Percentiles rank a stretch among this genome's conserved stretches.
Conservation (phyloP, 192 early-diverging fungal species). For the Spizellomyces punctatus region DNA sequence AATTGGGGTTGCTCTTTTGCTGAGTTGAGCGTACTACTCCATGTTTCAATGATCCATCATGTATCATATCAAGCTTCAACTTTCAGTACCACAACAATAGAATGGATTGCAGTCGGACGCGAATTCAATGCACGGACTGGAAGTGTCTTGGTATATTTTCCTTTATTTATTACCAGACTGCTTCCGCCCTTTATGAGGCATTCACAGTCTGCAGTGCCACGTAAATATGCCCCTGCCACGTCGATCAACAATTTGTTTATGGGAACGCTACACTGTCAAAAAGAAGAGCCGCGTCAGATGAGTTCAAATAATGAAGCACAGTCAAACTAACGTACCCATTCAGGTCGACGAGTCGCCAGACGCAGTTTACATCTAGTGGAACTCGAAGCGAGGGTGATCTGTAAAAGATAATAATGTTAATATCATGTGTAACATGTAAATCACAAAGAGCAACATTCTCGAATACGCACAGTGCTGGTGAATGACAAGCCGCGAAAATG, state of each 20-base stretch:
- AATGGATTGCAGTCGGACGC: no score
- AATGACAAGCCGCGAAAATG: conserved; percentile 1
- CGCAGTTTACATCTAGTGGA: conserved; percentile 40
- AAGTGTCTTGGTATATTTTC: background rate
- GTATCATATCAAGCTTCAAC: no score
- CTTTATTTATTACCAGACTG: conserved; percentile 4
- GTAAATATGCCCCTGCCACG: no score
- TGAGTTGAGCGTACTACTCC: background rate
- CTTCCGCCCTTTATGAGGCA: background rate
- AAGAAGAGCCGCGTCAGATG: no score
- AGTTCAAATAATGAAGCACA: no score
- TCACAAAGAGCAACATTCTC: background rate
- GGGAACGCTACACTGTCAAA: no score
- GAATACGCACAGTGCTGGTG: conserved; percentile 41
- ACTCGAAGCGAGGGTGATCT: conserved; percentile 56
- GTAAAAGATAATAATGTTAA: background rate
- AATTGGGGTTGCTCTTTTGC: conserved; percentile 16
- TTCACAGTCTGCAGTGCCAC: background rate
- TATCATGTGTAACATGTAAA: no score
- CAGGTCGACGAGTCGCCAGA: no score
- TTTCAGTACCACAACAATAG: no score
- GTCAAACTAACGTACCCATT: no score
- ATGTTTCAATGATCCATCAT: no score
- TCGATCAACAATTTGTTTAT: no score
- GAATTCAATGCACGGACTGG: background rate